A percentile compares a stretch with the other conserved stretches of the same genome.
phyloP scores from a whole-genome alignment of 108 stramenopile species.

The Skeletonema costatum region DNA sequence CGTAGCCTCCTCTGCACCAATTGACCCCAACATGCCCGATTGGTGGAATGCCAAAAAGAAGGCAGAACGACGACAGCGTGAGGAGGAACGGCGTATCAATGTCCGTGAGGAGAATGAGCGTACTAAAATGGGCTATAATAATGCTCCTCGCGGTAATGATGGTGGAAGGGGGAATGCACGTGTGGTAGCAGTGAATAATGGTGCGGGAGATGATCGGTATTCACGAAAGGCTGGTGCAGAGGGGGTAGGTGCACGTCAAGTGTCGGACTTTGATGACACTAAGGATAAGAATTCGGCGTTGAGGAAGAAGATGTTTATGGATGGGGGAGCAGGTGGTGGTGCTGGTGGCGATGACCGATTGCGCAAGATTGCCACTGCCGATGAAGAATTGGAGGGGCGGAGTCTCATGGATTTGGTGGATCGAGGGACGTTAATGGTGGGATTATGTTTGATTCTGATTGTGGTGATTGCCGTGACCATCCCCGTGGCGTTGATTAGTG shows the following conservation, averaged over 20 bases:
- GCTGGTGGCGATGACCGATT: slow-evolving; percentile 8
- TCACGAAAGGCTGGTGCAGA: neutral
- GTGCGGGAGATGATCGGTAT: neutral
- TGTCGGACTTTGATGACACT: neutral
- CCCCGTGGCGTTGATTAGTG: slow-evolving; percentile 31
- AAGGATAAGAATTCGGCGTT: neutral
- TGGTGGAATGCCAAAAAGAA: slow-evolving; percentile 35
- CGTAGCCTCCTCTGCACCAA: slow-evolving; percentile 12
- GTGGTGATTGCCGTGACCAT: slow-evolving; percentile 40
- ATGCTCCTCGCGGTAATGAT: neutral
- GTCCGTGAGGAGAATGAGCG: neutral
- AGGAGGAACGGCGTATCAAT: neutral
- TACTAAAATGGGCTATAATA: neutral
- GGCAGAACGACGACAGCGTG: neutral
- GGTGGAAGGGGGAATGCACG: neutral
- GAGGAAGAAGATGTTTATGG: neutral
- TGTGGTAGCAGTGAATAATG: neutral
- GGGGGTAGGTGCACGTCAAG: neutral
- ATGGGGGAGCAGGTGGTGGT: neutral
- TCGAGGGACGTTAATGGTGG: slow-evolving; percentile 29
- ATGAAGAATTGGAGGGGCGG: slow-evolving; percentile 33
- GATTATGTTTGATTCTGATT: slow-evolving; percentile 36
- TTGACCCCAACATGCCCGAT: slow-evolving; percentile 28
- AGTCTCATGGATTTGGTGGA: slow-evolving; percentile 24
- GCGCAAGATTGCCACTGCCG: slow-evolving; percentile 16